Conservation (phyloP, 2,329 filamentous ascomycete genomes). For the Dichotomopilus funicola region DNA sequence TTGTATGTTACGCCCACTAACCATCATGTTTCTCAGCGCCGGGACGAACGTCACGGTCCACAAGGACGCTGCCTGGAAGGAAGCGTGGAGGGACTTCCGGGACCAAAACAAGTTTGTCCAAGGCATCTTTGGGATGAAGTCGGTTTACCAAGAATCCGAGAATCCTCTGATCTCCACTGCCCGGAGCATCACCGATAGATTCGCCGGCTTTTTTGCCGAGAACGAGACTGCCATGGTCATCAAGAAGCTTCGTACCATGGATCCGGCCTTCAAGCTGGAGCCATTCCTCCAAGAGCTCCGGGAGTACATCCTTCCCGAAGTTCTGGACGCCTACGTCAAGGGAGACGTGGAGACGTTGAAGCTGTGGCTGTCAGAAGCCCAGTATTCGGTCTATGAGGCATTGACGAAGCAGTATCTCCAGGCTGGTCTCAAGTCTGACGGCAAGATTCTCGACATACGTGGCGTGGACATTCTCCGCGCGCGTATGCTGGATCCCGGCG, state of each 20-base stretch:
- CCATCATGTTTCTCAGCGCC: conserved; percentile 50
- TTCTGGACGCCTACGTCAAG: conserved; percentile 96
- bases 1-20: conserved; percentile 3
- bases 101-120: conserved; percentile 86
- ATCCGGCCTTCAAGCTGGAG: conserved; percentile 89
- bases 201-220: conserved; percentile 95
- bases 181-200: conserved; percentile 84
- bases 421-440: conserved; percentile 88
- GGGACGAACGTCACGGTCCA: conserved; percentile 92
- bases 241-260: conserved; percentile 95
- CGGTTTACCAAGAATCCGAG: conserved; percentile 89
- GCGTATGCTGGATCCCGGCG: conserved; percentile 74
- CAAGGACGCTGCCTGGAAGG: conserved; percentile 96
- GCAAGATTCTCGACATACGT: conserved; percentile 89
- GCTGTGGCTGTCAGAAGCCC: conserved; percentile 91
- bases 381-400: conserved; percentile 96
- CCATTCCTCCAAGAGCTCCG: conserved; percentile 91
- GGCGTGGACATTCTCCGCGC: conserved; percentile 84
- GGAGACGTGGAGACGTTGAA: conserved; percentile 86
- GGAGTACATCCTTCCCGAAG: conserved; percentile 96
- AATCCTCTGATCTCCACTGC: conserved; percentile 92
- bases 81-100: conserved; percentile 94
- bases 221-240: conserved; percentile 97
- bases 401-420: conserved; percentile 93
- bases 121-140: conserved; percentile 77